Evolutionary conservation across 257 asterid genomes (phyloP).

Genomic region (Euphrasia confusa): DNA sequence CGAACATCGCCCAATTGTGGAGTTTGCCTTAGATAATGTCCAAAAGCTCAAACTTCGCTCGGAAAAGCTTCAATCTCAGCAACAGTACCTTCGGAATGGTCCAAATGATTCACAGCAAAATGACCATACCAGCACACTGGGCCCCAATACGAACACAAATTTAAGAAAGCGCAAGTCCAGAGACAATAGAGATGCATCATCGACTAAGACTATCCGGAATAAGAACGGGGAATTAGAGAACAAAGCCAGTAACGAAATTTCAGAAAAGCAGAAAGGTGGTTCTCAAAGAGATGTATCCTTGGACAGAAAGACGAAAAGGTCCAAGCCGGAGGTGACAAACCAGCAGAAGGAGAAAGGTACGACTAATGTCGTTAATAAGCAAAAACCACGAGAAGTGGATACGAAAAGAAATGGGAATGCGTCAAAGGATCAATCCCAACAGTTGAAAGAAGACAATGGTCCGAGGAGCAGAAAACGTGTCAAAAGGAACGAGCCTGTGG

Average conservation of each 20-base stretch:
- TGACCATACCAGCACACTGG: conserved; percentile 22
- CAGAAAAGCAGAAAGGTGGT: conserved; percentile 30
- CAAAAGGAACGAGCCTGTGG: conserved; percentile 64
- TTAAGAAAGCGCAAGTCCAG: conserved; percentile 51
- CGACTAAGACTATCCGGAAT: conserved; percentile 22
- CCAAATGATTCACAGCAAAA: conserved; percentile 28
- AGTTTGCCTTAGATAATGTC: conserved; percentile 89
- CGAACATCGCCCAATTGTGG: conserved; percentile 94
- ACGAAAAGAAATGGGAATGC: conserved; percentile 29
- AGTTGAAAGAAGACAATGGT: conserved; percentile 29
- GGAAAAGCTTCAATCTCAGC: conserved; percentile 58
- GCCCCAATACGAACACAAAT: conserved; percentile 26
- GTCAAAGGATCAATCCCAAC: conserved; percentile 28
- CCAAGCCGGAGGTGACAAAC: conserved; percentile 9
- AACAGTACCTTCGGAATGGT: conserved; percentile 30
- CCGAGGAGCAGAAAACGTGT: conserved; percentile 39
- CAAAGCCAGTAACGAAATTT: conserved; percentile 25
- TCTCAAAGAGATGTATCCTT: conserved; percentile 11
- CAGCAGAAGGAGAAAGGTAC: conserved; percentile 23
- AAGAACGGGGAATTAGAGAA: conserved; percentile 30
- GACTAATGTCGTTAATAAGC: conserved; percentile 20
- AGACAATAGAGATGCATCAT: conserved; percentile 32
- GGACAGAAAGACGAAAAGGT: conserved; percentile 25
- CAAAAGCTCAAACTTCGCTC: conserved; percentile 69
- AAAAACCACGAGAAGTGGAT: conserved; percentile 25